Evolutionary conservation across 2,329 filamentous ascomycete species (phyloP).

Genomic region (Ramularia endophylla): DNA sequence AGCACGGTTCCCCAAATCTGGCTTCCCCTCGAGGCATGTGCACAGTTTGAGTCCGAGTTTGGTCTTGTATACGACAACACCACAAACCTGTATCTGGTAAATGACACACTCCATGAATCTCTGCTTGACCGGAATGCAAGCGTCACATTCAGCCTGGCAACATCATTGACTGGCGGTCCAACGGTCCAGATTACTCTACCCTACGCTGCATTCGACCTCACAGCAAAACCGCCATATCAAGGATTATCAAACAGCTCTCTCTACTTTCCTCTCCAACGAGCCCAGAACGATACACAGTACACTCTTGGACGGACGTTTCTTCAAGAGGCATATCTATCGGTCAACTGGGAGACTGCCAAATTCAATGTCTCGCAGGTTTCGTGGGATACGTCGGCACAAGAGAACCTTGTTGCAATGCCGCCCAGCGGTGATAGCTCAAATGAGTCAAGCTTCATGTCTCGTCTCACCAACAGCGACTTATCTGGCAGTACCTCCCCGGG

Average conservation of each 20-base stretch:
- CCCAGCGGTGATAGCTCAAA: conserved; percentile 8
- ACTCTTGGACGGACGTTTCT: conserved; percentile 63
- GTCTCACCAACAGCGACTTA: conserved; percentile 34
- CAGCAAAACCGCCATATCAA: conserved; percentile 44
- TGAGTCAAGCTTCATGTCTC: background rate
- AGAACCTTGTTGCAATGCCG: conserved; percentile 26
- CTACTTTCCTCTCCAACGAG: conserved; percentile 62
- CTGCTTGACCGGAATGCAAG: conserved; percentile 40
- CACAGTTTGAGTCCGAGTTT: conserved; percentile 58
- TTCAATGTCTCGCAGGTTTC: conserved; percentile 41
- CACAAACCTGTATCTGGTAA: conserved; percentile 59
- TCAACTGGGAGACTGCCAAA: conserved; percentile 43
- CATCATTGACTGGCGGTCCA: conserved; percentile 28
- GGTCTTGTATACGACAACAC: conserved; percentile 60
- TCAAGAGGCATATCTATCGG: conserved; percentile 56
- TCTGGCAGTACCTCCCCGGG: conserved; percentile 28
- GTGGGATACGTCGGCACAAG: conserved; percentile 21
- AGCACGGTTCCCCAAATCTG: conserved; percentile 46
- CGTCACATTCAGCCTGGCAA: conserved; percentile 40
- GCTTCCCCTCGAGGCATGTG: conserved; percentile 50
- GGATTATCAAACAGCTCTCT: conserved; percentile 54
- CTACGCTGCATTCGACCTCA: conserved; percentile 46
- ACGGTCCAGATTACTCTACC: conserved; percentile 43
- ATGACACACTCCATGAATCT: conserved; percentile 50
- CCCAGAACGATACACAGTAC: conserved; percentile 48